Percentiles rank a stretch among this genome's conserved stretches.
Evolutionary conservation across 345 rosid species (phyloP).

Genomic region (Eucalyptus erythrocorys): DNA sequence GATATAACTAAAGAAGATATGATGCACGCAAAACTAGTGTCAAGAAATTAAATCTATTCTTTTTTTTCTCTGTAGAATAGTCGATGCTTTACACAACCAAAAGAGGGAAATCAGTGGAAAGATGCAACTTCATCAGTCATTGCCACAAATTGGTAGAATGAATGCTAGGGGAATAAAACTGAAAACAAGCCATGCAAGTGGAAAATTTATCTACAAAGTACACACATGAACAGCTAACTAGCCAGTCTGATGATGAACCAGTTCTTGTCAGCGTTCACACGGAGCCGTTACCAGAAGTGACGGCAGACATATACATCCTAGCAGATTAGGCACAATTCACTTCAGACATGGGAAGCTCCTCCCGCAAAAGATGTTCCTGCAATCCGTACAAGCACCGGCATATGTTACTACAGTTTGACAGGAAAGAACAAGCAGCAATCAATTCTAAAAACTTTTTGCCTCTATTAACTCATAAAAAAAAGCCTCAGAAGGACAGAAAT

Average conservation of each 20-base stretch:
- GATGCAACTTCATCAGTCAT: neutral
- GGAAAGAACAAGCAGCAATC: neutral
- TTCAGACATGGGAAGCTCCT: slow-evolving; percentile 14
- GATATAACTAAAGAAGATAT: neutral
- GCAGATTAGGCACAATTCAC: neutral
- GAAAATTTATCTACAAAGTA: neutral
- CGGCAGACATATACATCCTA: neutral
- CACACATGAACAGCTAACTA: neutral
- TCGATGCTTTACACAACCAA: neutral
- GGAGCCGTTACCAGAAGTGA: neutral
- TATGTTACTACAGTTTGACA: neutral
- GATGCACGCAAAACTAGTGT: neutral
- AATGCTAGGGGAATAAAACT: neutral
- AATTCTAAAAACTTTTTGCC: neutral
- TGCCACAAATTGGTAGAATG: neutral
- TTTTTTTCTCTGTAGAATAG: neutral
- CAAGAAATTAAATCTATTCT: neutral
- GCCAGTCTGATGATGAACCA: neutral
- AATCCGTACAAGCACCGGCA: neutral
- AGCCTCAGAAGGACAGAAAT: neutral
- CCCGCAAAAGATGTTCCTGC: slow-evolving; percentile 31
- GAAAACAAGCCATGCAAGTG: neutral
- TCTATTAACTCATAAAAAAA: neutral
- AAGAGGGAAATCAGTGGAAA: neutral
- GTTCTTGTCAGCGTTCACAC: neutral